A percentile compares a stretch with the other conserved stretches of the same genome.
phyloP scores from a whole-genome alignment of 192 early-diverging fungal genomes.

The Kappamyces sp. region DNA sequence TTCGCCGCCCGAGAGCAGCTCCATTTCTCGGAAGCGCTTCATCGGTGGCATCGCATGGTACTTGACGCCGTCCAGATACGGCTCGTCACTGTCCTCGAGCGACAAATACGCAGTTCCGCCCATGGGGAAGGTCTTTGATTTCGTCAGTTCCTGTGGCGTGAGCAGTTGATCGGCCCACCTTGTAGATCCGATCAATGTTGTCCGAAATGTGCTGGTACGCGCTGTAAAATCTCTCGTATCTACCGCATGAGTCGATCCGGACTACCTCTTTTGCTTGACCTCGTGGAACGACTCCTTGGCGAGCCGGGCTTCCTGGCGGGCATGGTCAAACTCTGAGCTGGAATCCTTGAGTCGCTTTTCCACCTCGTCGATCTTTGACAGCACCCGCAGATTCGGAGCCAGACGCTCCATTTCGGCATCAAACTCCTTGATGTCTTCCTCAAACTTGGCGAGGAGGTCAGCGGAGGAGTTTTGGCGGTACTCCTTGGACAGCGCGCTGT shows the following conservation, averaged over 20 bases:
- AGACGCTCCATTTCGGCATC: slow-evolving; percentile 70
- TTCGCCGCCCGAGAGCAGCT: slow-evolving; percentile 96
- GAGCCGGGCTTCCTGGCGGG: slow-evolving; percentile 70
- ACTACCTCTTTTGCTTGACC: slow-evolving; percentile 73
- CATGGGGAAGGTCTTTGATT: slow-evolving; percentile 73
- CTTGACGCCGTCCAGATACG: slow-evolving; percentile 87
- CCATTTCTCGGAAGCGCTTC: slow-evolving; percentile 99
- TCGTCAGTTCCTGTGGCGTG: slow-evolving; percentile 63
- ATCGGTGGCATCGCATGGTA: slow-evolving; percentile 99
- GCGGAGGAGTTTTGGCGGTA: slow-evolving; percentile 3
- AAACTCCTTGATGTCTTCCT: slow-evolving; percentile 52
- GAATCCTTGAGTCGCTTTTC: slow-evolving; percentile 71
- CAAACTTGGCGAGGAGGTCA: slow-evolving; percentile 39
- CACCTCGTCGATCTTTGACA: slow-evolving; percentile 79
- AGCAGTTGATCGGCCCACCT: slow-evolving; percentile 20
- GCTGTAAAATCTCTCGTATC: slow-evolving; percentile 69
- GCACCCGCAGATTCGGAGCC: slow-evolving; percentile 86
- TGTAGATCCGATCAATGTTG: slow-evolving; percentile 92
- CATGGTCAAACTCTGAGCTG: slow-evolving; percentile 75
- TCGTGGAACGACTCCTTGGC: slow-evolving; percentile 77
- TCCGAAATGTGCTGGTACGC: slow-evolving; percentile 87
- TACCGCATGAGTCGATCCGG: slow-evolving; percentile 9
- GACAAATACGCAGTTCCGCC: slow-evolving; percentile 94
- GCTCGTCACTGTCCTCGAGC: slow-evolving; percentile 89
- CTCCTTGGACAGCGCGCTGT: slow-evolving; percentile 5